Conservation (phyloP, 306 rosid species). For the Ormosia semicastrata region DNA sequence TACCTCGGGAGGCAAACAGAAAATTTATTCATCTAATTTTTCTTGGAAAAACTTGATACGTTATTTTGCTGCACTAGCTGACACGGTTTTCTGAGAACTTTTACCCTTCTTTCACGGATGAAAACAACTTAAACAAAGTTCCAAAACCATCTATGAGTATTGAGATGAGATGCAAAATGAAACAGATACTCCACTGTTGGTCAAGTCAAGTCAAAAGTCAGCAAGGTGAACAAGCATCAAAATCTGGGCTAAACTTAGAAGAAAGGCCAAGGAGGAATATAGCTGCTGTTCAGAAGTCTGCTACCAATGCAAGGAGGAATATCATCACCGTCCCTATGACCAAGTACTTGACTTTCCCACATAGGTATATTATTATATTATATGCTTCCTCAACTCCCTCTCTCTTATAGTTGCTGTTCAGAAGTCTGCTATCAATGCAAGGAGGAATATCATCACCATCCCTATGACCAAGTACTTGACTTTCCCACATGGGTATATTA, state of each 20-base stretch:
- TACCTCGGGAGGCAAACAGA: background rate
- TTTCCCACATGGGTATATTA: conserved; percentile 65
- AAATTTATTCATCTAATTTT: background rate
- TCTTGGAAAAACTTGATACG: background rate
- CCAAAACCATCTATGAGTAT: background rate
- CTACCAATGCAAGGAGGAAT: conserved; percentile 70
- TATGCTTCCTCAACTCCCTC: too few relatives aligned
- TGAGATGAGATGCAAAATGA: background rate
- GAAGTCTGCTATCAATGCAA: conserved; percentile 74
- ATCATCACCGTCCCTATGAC: conserved; percentile 72
- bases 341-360: conserved; percentile 73
- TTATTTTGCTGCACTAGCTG: background rate
- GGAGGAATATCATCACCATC: conserved; percentile 65
- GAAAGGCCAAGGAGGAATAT: conserved; percentile 78
- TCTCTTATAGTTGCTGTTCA: conserved; percentile 63
- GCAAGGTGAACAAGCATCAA: background rate
- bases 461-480: conserved; percentile 77
- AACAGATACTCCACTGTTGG: background rate
- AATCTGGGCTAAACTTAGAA: too few relatives aligned
- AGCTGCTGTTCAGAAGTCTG: conserved; percentile 72
- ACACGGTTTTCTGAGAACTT: background rate
- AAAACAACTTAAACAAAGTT: background rate
- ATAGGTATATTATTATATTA: too few relatives aligned
- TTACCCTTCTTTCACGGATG: background rate
- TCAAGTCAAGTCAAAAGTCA: background rate